These are phyloP conservation scores for Lyophyllum semitale DNA, from an alignment of 768 basidiomycete genomes.

Conservation along the genomic window DNA sequence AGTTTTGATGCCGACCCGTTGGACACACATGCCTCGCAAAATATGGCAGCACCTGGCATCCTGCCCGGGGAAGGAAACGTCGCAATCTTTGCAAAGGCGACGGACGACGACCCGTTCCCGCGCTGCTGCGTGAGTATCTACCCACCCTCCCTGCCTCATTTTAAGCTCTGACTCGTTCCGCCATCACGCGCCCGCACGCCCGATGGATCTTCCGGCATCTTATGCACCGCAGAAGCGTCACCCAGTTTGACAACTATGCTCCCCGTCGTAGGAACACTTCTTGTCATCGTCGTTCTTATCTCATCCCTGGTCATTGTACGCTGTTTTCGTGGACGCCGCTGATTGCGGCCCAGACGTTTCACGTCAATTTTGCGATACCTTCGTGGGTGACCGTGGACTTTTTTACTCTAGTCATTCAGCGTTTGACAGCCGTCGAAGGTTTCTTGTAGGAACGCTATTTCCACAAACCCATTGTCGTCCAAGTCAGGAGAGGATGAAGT, in stretches of 20 bases:
- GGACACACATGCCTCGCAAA: background rate
- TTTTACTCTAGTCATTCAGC: background rate
- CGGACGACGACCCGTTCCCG: slow-evolving; percentile 11
- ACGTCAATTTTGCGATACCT: background rate
- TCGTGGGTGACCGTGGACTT: background rate
- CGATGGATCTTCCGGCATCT: slow-evolving; percentile 8
- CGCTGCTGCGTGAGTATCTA: slow-evolving; percentile 24
- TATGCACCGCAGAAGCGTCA: slow-evolving; percentile 13
- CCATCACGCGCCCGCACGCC: background rate
- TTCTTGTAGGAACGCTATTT: background rate
- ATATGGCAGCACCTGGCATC: background rate
- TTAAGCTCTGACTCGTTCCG: slow-evolving; percentile 19
- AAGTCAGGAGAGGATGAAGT: background rate
- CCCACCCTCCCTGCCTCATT: slow-evolving; percentile 9
- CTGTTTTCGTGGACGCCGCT: slow-evolving; percentile 5
- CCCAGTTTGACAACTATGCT: background rate
- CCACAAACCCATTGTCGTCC: slow-evolving; percentile 6
- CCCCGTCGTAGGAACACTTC: background rate
- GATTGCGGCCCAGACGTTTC: background rate
- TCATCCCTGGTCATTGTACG: slow-evolving; percentile 11
- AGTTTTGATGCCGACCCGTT: slow-evolving; percentile 1
- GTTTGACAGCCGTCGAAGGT: background rate
- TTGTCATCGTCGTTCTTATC: background rate
- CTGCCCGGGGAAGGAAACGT: no score
- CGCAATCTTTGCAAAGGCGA: background rate